Conservation (phyloP, 768 basidiomycete species). For the Pleurotus tuber-regium region DNA sequence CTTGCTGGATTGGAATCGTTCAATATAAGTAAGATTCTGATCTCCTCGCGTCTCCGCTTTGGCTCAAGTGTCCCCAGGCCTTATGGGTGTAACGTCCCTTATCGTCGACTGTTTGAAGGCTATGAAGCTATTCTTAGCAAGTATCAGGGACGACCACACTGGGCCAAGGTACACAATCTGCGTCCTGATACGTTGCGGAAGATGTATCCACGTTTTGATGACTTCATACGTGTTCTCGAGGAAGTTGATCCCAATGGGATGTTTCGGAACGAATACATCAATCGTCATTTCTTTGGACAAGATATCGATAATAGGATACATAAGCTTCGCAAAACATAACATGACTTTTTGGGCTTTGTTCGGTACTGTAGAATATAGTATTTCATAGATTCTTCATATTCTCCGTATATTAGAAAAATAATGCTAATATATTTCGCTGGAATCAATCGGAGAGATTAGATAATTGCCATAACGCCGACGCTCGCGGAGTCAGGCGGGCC, state of each 20-base stretch:
- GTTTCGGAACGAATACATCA: slow-evolving; percentile 87
- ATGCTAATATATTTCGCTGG: slow-evolving; percentile 3
- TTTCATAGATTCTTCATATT: slow-evolving; percentile 4
- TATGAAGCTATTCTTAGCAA: slow-evolving; percentile 71
- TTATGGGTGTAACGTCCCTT: slow-evolving; percentile 80
- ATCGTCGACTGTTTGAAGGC: slow-evolving; percentile 69
- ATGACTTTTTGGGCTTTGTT: slow-evolving; percentile 4
- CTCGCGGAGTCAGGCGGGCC: slow-evolving; percentile 5
- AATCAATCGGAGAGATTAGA: slow-evolving; percentile 7
- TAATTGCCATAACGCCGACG: background rate
- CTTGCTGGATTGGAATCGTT: slow-evolving; percentile 97
- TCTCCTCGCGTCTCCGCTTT: slow-evolving; percentile 2
- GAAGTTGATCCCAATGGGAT: slow-evolving; percentile 71
- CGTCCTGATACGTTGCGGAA: slow-evolving; percentile 57
- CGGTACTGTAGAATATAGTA: slow-evolving; percentile 1
- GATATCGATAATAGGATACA: slow-evolving; percentile 37
- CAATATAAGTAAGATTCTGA: slow-evolving; percentile 78
- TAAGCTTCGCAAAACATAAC: slow-evolving; percentile 28
- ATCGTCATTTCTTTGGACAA: slow-evolving; percentile 79
- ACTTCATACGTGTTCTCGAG: slow-evolving; percentile 66
- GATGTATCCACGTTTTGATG: slow-evolving; percentile 80
- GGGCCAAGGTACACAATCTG: slow-evolving; percentile 90
- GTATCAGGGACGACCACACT: slow-evolving; percentile 86
- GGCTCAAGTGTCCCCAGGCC: slow-evolving; percentile 55
- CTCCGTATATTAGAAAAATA: slow-evolving; percentile 1